Conservation (phyloP, 176 grass and related monocot genomes). For the Cenchrus americanus region DNA sequence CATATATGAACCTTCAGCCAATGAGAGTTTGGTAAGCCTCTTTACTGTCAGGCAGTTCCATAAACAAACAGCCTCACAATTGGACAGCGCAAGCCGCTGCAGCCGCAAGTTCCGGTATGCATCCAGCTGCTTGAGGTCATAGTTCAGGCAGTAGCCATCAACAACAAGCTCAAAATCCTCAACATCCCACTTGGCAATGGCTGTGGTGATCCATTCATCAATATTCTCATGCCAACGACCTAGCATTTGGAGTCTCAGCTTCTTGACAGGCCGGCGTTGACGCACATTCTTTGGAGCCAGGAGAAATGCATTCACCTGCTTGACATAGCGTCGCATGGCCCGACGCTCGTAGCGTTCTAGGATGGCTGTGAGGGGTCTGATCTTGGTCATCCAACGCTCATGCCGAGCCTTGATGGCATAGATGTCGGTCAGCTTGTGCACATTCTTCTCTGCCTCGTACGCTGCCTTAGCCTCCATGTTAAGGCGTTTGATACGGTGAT, state of each 20-base stretch:
- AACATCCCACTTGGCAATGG: constrained; percentile 25
- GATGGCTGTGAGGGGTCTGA: not conserved
- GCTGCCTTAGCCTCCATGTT: not conserved
- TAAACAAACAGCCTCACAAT: not conserved
- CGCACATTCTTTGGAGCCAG: not conserved
- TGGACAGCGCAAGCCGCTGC: constrained; percentile 10
- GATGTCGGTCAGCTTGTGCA: not conserved
- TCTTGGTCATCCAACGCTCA: constrained; percentile 12
- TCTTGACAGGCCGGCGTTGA: not conserved
- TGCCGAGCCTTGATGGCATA: constrained; percentile 12
- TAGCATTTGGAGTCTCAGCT: constrained; percentile 33
- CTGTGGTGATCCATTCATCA: constrained; percentile 20
- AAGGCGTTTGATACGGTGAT: constrained; percentile 24
- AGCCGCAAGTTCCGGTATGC: not conserved
- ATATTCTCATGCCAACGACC: not conserved
- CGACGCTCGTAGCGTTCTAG: constrained; percentile 14
- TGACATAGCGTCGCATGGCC: constrained; percentile 29
- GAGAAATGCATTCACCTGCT: constrained; percentile 20
- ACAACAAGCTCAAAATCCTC: constrained; percentile 33
- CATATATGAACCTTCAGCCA: not conserved
- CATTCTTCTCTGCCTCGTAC: constrained; percentile 11
- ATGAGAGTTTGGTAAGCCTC: constrained; percentile 32
- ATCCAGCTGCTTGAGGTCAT: constrained; percentile 16
- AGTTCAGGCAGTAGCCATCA: not conserved
- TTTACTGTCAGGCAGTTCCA: not conserved